Evolutionary conservation across 768 basidiomycete species (phyloP).

Genomic region (Leccinellum luteum): DNA sequence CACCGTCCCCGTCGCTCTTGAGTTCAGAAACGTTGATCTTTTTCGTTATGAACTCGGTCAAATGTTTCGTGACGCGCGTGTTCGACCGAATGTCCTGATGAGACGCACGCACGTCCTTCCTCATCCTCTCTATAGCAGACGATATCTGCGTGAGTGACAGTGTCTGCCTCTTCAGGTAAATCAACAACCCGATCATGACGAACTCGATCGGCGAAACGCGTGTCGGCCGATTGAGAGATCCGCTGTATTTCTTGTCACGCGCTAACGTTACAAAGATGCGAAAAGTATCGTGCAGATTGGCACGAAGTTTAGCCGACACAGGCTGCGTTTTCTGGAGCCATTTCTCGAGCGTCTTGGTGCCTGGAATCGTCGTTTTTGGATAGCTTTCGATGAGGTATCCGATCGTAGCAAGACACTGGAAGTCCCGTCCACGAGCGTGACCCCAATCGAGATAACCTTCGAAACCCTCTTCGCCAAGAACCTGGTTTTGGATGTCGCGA

Average conservation of each 20-base stretch:
- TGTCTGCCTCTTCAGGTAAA: constrained; percentile 33
- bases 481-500: constrained; percentile 37
- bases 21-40: constrained; percentile 33
- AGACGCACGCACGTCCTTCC: constrained; percentile 35
- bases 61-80: constrained; percentile 31
- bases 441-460: constrained; percentile 42
- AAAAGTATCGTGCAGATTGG: constrained; percentile 33
- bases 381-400: constrained; percentile 32
- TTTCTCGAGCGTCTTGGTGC: constrained; percentile 33
- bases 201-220: constrained; percentile 45
- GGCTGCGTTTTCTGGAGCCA: constrained; percentile 33
- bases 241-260: constrained; percentile 30
- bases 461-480: constrained; percentile 36
- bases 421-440: constrained; percentile 44
- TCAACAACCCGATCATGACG: constrained; percentile 42
- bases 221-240: constrained; percentile 33
- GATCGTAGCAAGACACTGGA: constrained; percentile 42
- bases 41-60: constrained; percentile 32
- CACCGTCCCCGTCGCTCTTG: constrained; percentile 31
- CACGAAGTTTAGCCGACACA: constrained; percentile 27
- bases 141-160: constrained; percentile 42
- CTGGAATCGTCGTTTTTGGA: constrained; percentile 27
- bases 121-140: constrained; percentile 40
- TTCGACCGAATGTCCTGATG: constrained; percentile 43
- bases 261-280: constrained; percentile 35